phyloP scores from a whole-genome alignment of 441 rosid genomes.

The Populus tomentosa region DNA sequence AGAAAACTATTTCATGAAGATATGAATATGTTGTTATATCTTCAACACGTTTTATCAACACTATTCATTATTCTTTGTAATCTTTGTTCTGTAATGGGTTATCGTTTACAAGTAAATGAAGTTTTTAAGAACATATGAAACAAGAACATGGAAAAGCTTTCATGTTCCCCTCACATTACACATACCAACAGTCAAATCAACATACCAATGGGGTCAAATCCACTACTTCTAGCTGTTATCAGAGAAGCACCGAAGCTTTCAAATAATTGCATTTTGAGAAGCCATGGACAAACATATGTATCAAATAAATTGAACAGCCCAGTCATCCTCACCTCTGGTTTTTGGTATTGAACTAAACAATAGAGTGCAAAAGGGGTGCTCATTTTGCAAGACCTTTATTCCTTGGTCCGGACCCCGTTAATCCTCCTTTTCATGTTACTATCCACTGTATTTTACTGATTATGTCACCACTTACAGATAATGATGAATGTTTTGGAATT shows the following conservation, averaged over 20 bases:
- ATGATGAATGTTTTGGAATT: background rate
- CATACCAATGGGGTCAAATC: background rate
- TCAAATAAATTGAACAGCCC: background rate
- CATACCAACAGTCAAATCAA: background rate
- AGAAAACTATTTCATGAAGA: slow-evolving; percentile 11
- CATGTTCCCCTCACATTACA: background rate
- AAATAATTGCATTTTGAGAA: background rate
- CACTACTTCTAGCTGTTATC: too few relatives aligned
- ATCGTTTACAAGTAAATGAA: slow-evolving; percentile 4
- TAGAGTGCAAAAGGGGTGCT: background rate
- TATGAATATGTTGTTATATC: background rate
- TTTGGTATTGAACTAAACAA: background rate
- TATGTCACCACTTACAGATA: background rate
- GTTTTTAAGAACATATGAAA: background rate
- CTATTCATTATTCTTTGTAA: background rate
- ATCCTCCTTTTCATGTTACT: background rate
- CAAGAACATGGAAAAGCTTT: background rate
- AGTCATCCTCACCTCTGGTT: background rate
- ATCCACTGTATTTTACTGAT: background rate
- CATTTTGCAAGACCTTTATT: background rate
- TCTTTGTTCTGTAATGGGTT: background rate
- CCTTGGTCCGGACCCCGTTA: background rate
- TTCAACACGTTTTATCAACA: background rate
- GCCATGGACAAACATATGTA: background rate
- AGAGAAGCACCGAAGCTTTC: too few relatives aligned